These are phyloP conservation scores for Chaetomium olivaceum DNA, from an alignment of 2,329 filamentous ascomycete species.

Conservation along the genomic window DNA sequence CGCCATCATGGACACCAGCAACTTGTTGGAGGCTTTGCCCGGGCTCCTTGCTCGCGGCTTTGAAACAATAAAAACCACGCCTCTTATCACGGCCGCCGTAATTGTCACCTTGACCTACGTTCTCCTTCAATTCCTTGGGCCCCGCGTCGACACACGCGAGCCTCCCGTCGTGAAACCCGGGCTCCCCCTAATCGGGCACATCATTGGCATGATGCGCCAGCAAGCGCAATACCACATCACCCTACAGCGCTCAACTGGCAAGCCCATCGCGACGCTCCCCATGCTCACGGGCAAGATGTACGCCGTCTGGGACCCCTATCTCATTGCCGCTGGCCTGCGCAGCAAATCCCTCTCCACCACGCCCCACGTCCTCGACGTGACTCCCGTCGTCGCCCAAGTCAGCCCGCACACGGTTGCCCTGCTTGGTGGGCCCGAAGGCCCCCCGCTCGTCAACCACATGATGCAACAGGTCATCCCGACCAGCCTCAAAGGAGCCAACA, in stretches of 20 bases:
- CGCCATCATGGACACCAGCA: not conserved
- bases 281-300: constrained; percentile 30
- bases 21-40: not conserved
- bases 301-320: constrained; percentile 25
- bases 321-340: constrained; percentile 22
- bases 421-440: not conserved
- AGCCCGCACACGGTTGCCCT: not conserved
- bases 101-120: constrained; percentile 8
- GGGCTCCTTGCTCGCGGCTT: not conserved
- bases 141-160: constrained; percentile 24
- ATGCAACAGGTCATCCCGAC: constrained; percentile 10
- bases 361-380: constrained; percentile 11
- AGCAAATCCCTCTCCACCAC: constrained; percentile 22
- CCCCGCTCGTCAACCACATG: constrained; percentile 3
- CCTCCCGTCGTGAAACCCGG: constrained; percentile 23
- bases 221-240: constrained; percentile 19
- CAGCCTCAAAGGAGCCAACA: not conserved
- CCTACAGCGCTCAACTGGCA: constrained; percentile 3
- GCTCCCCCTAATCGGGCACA: constrained; percentile 27
- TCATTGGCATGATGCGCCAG: constrained; percentile 25
- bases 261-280: constrained; percentile 24
- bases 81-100: not conserved
- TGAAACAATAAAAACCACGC: not conserved
- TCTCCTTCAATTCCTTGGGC: constrained; percentile 6
- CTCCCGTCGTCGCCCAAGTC: not conserved